These are phyloP conservation scores for Candida sp. DNA, from an alignment of 1,139 yeast species.

Conservation along the genomic window DNA sequence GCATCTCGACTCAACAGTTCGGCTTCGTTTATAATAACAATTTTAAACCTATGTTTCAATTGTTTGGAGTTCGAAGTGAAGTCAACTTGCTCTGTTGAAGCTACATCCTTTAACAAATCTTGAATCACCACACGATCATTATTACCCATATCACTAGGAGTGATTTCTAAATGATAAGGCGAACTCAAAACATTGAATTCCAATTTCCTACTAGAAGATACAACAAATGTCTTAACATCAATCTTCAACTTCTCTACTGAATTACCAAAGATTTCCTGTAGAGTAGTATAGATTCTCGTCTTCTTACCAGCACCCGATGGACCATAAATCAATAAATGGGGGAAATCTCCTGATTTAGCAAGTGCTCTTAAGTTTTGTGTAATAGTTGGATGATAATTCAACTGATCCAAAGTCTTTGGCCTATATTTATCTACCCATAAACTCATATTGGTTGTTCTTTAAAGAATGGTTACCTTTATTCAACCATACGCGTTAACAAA, in stretches of 20 bases:
- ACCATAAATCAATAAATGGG: slow-evolving; percentile 89
- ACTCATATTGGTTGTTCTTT: slow-evolving; percentile 49
- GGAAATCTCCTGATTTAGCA: slow-evolving; percentile 81
- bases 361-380: slow-evolving; percentile 63
- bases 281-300: slow-evolving; percentile 82
- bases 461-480: too few relatives aligned
- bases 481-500: too few relatives aligned
- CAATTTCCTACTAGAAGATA: slow-evolving; percentile 68
- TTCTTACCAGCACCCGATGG: slow-evolving; percentile 98
- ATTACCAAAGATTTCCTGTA: slow-evolving; percentile 78
- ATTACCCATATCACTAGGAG: slow-evolving; percentile 96
- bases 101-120: slow-evolving; percentile 88
- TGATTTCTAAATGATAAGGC: slow-evolving; percentile 87
- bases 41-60: slow-evolving; percentile 74
- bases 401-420: slow-evolving; percentile 61
- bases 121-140: slow-evolving; percentile 94
- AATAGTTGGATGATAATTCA: slow-evolving; percentile 66
- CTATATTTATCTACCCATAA: slow-evolving; percentile 96
- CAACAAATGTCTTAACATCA: slow-evolving; percentile 80
- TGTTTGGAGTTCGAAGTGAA: slow-evolving; percentile 38
- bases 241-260: slow-evolving; percentile 82
- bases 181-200: slow-evolving; percentile 92
- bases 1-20: slow-evolving; percentile 93
- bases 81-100: slow-evolving; percentile 93
- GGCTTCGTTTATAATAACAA: slow-evolving; percentile 93